Conservation (phyloP, 192 early-diverging fungal genomes). For the Coemansia sp. region DNA sequence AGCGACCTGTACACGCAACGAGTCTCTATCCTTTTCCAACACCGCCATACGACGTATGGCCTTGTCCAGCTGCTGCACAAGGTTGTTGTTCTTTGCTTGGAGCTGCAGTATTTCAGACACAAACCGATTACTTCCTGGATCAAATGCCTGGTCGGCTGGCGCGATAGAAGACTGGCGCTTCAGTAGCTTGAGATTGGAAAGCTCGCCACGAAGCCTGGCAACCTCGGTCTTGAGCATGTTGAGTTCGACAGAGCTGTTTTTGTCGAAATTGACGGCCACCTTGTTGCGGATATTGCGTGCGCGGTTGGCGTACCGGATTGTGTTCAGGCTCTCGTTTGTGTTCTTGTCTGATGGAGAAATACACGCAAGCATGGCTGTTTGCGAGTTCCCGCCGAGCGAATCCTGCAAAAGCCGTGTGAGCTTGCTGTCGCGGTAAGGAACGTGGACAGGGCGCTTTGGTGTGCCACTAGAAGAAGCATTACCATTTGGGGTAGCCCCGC, state of each 20-base stretch:
- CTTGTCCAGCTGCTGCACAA: conserved; percentile 24
- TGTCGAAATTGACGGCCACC: conserved; percentile 68
- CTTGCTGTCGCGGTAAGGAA: conserved; percentile 98
- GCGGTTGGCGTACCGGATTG: conserved; percentile 93
- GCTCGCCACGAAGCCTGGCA: conserved; percentile 48
- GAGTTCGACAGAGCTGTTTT: conserved; percentile 52
- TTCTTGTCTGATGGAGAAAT: conserved; percentile 86
- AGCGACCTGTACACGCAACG: conserved; percentile 20
- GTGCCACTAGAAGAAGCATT: not conserved
- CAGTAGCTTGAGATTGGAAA: conserved; percentile 49
- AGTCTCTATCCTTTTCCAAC: conserved; percentile 38
- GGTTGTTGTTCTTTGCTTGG: conserved; percentile 22
- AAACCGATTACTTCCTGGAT: not conserved
- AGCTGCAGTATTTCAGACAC: conserved; percentile 15
- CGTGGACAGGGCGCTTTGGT: conserved; percentile 61
- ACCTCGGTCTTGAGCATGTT: conserved; percentile 54
- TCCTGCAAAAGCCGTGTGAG: conserved; percentile 95
- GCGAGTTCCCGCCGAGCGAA: conserved; percentile 91
- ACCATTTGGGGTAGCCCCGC: conserved; percentile 53
- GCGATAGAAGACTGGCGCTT: conserved; percentile 29
- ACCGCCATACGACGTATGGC: conserved; percentile 22
- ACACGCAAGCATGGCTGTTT: conserved; percentile 96
- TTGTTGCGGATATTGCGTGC: conserved; percentile 96
- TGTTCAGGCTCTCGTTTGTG: conserved; percentile 90
- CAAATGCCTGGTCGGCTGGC: conserved; percentile 1